Evolutionary conservation across 805 yeast genomes (phyloP), one percentile per base, ranked within the genome.

Genomic region (Candida nonsorbophila): DNA sequence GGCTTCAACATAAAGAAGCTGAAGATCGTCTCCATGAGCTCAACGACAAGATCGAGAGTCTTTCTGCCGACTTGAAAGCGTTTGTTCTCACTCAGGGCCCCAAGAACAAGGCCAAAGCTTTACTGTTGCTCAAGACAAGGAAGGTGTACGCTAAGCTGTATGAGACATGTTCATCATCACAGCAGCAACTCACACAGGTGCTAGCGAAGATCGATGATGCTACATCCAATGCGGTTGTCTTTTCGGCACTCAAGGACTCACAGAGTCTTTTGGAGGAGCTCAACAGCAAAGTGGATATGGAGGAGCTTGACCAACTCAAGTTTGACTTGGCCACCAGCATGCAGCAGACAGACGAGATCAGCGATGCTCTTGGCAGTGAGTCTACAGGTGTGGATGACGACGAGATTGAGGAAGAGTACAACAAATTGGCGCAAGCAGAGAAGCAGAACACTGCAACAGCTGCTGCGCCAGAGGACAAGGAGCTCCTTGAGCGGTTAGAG

Each of bases 141-240:
- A 37, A 39, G 13, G 32, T 33, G 4, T n/a, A 33, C 24, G 24
- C 24, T 12, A 27, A 24, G 7, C 28, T 29, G 4, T 31, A 18
- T 13, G 14, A 24, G 7, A 24, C 19, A 20, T 28, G 31, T 11
- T 15, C 28, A 18, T 5, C 25, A 3, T 29, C 31, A 3, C 40
- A 42, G 12, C 28, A 30, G 11, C 55, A 58, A 24, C 38, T 64
- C 20, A 31, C 31, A 1, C 24, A 36, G 10, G 41, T 62, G 2
- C 28, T 61, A 18, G 27, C 38, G 15, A 59, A 58, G 36, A 60
- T 64, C 11, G 51, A 62, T 36, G 63, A 64, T 10, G 59, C 67
- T 2, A 44, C 43, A 16, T 31, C 49, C 11, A 62, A 62, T 33
- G 33, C 41, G 2, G 36, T 40, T 12, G 32, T 59, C 4, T 45